Evolutionary conservation across 768 basidiomycete genomes (phyloP).

Genomic region (Ramaria sp.): DNA sequence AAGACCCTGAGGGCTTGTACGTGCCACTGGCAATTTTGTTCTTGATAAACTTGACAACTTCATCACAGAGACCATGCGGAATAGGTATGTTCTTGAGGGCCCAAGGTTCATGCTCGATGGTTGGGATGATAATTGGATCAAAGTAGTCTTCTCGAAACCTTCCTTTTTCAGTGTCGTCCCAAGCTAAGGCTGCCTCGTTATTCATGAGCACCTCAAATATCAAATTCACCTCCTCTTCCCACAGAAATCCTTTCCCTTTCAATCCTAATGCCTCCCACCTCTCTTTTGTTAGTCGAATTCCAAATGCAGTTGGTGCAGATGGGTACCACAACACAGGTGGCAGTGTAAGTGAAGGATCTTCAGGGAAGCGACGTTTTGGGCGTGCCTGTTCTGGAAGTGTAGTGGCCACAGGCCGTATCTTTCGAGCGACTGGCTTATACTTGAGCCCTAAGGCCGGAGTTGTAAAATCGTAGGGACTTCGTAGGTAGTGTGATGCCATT

Average conservation of each 20-base stretch:
- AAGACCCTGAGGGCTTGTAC: too few relatives aligned
- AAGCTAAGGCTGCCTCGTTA: slow-evolving; percentile 11
- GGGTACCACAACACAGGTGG: slow-evolving; percentile 9
- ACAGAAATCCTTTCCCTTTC: slow-evolving; percentile 26
- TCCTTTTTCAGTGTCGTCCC: slow-evolving; percentile 14
- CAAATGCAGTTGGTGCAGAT: slow-evolving; percentile 7
- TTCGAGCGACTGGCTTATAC: slow-evolving; percentile 21
- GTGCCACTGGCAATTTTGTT: too few relatives aligned
- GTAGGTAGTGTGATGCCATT: neutral
- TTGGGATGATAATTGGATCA: slow-evolving; percentile 22
- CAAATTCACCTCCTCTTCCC: slow-evolving; percentile 21
- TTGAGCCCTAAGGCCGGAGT: slow-evolving; percentile 1
- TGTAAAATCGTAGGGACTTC: neutral
- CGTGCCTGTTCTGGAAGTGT: slow-evolving; percentile 16
- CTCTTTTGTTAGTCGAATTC: slow-evolving; percentile 13
- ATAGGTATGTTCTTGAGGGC: slow-evolving; percentile 22
- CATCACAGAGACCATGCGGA: too few relatives aligned
- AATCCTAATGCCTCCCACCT: slow-evolving; percentile 7
- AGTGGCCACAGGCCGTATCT: slow-evolving; percentile 19
- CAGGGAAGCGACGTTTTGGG: slow-evolving; percentile 11
- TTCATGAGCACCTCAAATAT: slow-evolving; percentile 22
- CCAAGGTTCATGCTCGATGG: slow-evolving; percentile 27
- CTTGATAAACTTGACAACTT: too few relatives aligned
- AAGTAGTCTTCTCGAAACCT: slow-evolving; percentile 19
- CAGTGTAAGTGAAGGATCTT: slow-evolving; percentile 2